Conservation (phyloP, 139 green algal genomes). For the Dunaliella primolecta region DNA sequence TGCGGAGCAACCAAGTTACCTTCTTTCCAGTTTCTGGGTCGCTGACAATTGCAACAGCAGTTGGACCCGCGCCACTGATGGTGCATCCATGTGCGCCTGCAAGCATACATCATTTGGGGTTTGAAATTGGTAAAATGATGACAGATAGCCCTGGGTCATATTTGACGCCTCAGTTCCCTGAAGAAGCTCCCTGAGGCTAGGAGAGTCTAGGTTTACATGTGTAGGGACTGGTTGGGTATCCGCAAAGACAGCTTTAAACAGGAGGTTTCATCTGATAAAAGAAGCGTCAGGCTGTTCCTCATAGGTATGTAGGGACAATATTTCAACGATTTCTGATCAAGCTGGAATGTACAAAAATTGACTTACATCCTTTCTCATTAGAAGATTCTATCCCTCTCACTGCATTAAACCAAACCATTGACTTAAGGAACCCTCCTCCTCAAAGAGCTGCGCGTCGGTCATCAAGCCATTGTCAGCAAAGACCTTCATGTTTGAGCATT, state of each 20-base stretch:
- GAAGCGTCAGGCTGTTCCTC: background rate
- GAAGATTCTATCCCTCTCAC: too few species aligned
- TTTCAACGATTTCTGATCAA: too few species aligned
- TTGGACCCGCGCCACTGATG: conserved; percentile 94
- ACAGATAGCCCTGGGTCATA: background rate
- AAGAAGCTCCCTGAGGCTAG: too few species aligned
- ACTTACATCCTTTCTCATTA: too few species aligned
- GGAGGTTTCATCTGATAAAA: background rate
- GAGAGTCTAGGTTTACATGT: too few species aligned
- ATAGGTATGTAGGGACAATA: too few species aligned
- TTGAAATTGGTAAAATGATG: background rate
- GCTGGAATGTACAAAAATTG: too few species aligned
- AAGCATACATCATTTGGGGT: background rate
- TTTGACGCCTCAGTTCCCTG: background rate
- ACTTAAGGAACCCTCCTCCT: too few species aligned
- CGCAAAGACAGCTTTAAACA: background rate
- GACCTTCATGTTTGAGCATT: too few species aligned
- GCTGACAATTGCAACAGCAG: conserved; percentile 88
- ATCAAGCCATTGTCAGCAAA: too few species aligned
- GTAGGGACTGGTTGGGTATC: background rate
- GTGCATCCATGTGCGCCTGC: conserved; percentile 91
- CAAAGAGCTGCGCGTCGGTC: too few species aligned
- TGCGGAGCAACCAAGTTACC: background rate
- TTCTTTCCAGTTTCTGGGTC: conserved; percentile 32
- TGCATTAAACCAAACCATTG: too few species aligned